These are phyloP conservation scores for Arctostaphylos glauca DNA, from an alignment of 148 eudicot species.

Conservation along the genomic window DNA sequence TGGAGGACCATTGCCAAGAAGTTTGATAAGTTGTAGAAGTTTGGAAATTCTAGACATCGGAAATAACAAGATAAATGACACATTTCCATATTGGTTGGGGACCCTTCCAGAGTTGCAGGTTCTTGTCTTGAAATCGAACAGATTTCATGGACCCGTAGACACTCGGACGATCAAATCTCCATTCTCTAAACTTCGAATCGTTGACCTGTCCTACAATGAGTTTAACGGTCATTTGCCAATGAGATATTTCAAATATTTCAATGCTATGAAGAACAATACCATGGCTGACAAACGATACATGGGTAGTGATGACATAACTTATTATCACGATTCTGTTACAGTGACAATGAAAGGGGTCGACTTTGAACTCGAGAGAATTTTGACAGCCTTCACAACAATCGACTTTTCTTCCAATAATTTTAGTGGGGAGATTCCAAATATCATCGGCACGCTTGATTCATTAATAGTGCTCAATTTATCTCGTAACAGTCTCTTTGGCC, in stretches of 20 bases:
- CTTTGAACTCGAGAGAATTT: neutral
- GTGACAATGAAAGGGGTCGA: slow-evolving; percentile 10
- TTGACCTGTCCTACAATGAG: slow-evolving; percentile 44
- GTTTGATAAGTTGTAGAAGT: slow-evolving; percentile 23
- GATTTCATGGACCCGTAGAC: slow-evolving; percentile 24
- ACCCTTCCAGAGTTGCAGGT: slow-evolving; percentile 27
- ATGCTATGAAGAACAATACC: slow-evolving; percentile 16
- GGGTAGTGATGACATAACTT: no score
- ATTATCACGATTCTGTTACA: slow-evolving; percentile 6
- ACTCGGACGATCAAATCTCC: neutral
- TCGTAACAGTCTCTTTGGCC: slow-evolving; percentile 12
- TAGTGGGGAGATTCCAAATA: slow-evolving; percentile 18
- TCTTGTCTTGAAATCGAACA: slow-evolving; percentile 31
- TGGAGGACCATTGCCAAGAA: slow-evolving; percentile 33
- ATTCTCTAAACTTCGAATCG: slow-evolving; percentile 37
- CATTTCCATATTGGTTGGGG: slow-evolving; percentile 32
- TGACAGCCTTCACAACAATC: neutral
- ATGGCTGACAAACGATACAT: neutral
- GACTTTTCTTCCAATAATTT: slow-evolving; percentile 22
- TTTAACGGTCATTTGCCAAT: slow-evolving; percentile 25
- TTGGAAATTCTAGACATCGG: slow-evolving; percentile 40
- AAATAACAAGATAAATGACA: slow-evolving; percentile 32
- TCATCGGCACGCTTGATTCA: slow-evolving; percentile 7
- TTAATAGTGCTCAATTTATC: slow-evolving; percentile 23
- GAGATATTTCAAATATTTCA: slow-evolving; percentile 9